Conservation (phyloP, 2,329 filamentous ascomycete genomes). For the Aaosphaeria pasadenensis region DNA sequence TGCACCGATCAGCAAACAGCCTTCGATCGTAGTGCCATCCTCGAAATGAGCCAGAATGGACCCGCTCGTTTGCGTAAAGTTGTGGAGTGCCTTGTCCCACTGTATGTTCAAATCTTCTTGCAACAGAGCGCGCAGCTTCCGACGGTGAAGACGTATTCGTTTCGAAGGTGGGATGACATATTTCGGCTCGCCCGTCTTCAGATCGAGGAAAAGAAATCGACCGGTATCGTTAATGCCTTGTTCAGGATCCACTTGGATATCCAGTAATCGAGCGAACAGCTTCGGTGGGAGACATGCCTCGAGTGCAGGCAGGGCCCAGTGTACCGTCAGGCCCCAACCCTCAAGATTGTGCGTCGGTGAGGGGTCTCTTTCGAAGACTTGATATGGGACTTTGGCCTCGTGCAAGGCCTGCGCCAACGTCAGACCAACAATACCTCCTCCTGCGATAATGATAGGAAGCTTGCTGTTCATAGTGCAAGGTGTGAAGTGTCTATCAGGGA, state of each 20-base stretch:
- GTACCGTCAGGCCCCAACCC: slow-evolving; percentile 13
- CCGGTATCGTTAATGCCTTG: slow-evolving; percentile 24
- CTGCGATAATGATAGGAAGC: slow-evolving; percentile 10
- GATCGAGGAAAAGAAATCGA: slow-evolving; percentile 43
- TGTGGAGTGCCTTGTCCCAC: slow-evolving; percentile 5
- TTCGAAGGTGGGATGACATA: slow-evolving; percentile 41
- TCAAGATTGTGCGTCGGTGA: neutral
- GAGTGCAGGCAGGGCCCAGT: slow-evolving; percentile 9
- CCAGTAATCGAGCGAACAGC: slow-evolving; percentile 2
- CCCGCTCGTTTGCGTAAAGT: neutral
- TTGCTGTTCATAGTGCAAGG: neutral
- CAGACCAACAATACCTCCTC: slow-evolving; percentile 11
- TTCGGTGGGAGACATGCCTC: slow-evolving; percentile 3
- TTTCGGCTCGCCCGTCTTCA: slow-evolving; percentile 36
- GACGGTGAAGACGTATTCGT: slow-evolving; percentile 28
- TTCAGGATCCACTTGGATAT: slow-evolving; percentile 10
- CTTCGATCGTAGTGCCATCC: slow-evolving; percentile 5
- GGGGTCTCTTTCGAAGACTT: slow-evolving; percentile 11
- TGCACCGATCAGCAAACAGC: slow-evolving; percentile 34
- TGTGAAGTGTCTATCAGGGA: too few relatives aligned
- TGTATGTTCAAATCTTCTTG: slow-evolving; percentile 2
- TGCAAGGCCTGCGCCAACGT: slow-evolving; percentile 10
- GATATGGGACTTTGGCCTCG: slow-evolving; percentile 7
- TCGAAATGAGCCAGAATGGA: slow-evolving; percentile 4
- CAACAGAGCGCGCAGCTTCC: slow-evolving; percentile 5